A percentile compares a stretch with the other conserved stretches of the same genome.
These are phyloP conservation scores for Stachybotrys elegans DNA, from an alignment of 2,329 filamentous ascomycete genomes.

Conservation along the genomic window DNA sequence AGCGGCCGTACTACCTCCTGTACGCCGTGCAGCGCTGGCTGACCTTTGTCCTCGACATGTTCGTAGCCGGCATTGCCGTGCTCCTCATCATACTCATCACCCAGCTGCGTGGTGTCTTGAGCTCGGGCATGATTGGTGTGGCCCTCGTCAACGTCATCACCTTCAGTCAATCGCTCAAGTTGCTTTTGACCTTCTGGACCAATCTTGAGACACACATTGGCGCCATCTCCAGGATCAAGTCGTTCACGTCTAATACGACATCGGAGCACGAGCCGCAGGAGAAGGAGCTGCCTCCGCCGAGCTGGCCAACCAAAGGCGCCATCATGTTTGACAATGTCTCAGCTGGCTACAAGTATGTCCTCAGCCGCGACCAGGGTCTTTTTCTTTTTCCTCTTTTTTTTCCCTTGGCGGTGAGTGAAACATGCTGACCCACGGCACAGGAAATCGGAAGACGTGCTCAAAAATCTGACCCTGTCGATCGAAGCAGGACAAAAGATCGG, in stretches of 20 bases:
- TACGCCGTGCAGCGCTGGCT: slow-evolving; percentile 21
- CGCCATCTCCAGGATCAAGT: slow-evolving; percentile 18
- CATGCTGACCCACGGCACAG: not conserved
- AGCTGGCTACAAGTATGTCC: slow-evolving; percentile 6
- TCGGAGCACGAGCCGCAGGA: slow-evolving; percentile 11
- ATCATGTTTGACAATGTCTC: slow-evolving; percentile 68
- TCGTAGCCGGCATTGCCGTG: slow-evolving; percentile 14
- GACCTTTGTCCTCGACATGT: slow-evolving; percentile 16
- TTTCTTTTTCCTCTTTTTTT: not conserved
- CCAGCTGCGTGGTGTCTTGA: slow-evolving; percentile 9
- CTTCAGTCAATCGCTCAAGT: slow-evolving; percentile 22
- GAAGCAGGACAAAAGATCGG: slow-evolving; percentile 1
- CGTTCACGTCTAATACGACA: slow-evolving; percentile 10
- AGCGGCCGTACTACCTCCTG: slow-evolving; percentile 41
- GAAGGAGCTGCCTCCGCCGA: slow-evolving; percentile 54
- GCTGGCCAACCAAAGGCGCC: slow-evolving; percentile 79
- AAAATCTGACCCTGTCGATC: not conserved
- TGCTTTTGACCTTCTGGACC: slow-evolving; percentile 25
- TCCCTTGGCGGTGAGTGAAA: not conserved
- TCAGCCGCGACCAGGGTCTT: too few species aligned
- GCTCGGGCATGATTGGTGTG: slow-evolving; percentile 14
- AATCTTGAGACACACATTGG: slow-evolving; percentile 21
- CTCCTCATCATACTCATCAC: slow-evolving; percentile 13
- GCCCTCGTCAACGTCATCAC: slow-evolving; percentile 21
- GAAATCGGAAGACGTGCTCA: slow-evolving; percentile 1